Evolutionary conservation across 139 green algal genomes (phyloP), one percentile per base, ranked within the genome.

Genomic region (Volvox reticuliferus): DNA sequence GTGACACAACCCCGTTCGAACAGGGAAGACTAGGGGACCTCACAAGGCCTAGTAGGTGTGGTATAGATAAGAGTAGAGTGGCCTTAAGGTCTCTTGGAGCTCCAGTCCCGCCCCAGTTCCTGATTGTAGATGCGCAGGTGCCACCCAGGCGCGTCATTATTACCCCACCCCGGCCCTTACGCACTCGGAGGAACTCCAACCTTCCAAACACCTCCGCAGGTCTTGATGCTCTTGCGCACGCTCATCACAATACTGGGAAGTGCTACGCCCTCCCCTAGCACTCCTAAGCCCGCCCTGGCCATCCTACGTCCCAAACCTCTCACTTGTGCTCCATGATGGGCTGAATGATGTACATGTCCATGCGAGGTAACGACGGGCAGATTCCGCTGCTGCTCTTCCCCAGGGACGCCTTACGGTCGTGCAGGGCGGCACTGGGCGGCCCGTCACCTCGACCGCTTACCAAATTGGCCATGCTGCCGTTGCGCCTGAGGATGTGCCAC

Each of bases 301-400:
- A n/a, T 36, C 71, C 21, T 32, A 14, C 71, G 26, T 2, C 26
- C 71, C 71, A n/a, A 32, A 18, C 26, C 71, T 26, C 75, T 79
- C 90, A 96, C 93, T 90, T 94, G 83, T 93, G 84, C 68, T 93
- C 89, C 90, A 94, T 96, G 83, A 95, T 84, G 19, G 96, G 93
- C 36, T 93, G 92, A 12, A 97, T 82, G 33, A 96, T 81, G 69
- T 89, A 92, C 93, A 98, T 97, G 35, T 98, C 95, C 3, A 82
- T 81, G 2, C 95, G 90, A 12, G 88, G 91, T 69, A 95, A 67
- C 17, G 96, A 93, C 22, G 95, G 93, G 55, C 88, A 86, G n/a
- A 98, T 93, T 69, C 91, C 50, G 78, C 20, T 35, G 78, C 20
- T 32, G 65, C 33, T 50, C 78, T 93, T 93, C 30, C 84, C 61